Base-by-base conservation (phyloP, 225 moss, liverwort and hornwort genomes). In the Pleurozium schreberi region DNA sequence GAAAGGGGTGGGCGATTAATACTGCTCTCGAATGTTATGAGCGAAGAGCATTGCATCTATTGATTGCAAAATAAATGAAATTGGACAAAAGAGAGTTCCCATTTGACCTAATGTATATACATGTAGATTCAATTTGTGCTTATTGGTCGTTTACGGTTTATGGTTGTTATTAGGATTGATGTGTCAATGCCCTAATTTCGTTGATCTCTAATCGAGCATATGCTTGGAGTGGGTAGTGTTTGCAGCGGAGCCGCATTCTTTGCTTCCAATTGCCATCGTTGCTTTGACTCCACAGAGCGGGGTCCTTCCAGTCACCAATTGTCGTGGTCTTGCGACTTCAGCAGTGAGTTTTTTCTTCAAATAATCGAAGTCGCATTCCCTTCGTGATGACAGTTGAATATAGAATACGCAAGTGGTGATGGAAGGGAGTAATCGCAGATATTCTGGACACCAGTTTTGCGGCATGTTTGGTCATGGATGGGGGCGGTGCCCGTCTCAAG, bases 381-480 rank as follows among this genome's bases (percentile, higher is more conserved):
- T 83, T 52, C 55, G 81, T 87, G 63, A 76, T 85, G 73, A 63
- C 57, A 81, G 61, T 45, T 87, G 66, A 87, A 40, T 82, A 3
- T 73, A 21, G 47, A 65, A 18, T 50, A 18, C 42, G 12, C 4
- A 40, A 42, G 42, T 75, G 53, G 88, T 88, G 66, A 90, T 85
- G 59, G 59, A 47, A 49, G 75, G 60, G 61, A 75, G 42, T 86
- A 40, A 87, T 93, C 68, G 87, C 96, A 98, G 98, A 87, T 98
- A 73, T 98, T 97, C 88, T 98, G 96, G 96, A 96, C 98, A 78
- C 98, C 98, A 73, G 52, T 96, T 47, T 86, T 98, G 88, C 93
- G 96, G 43, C 97, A 97, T 91, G 75, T 98, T 58, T 96, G 97
- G 97, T 88, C 98, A 68, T 98, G 98, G 98, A 65, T 97, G 85